These are phyloP conservation scores for Nymphaea colorata DNA, from an alignment of 164 flowering plant genomes.

Conservation along the genomic window DNA sequence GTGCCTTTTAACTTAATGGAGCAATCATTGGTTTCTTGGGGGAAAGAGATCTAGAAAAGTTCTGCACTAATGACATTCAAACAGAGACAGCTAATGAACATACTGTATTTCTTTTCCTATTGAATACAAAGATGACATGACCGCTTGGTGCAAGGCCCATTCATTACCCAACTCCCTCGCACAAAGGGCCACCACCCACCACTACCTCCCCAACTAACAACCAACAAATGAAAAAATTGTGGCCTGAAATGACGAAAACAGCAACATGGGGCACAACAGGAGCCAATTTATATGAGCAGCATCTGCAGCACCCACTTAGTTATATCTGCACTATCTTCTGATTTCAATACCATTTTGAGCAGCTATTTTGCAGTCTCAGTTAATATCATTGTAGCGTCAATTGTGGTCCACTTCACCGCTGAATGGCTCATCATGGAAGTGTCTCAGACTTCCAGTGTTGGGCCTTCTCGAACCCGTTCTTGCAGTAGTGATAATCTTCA, in stretches of 20 bases:
- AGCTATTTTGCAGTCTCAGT: not conserved
- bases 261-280: not conserved
- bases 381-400: not conserved
- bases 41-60: too few species aligned
- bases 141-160: not conserved
- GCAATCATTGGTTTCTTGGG: not conserved
- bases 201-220: not conserved
- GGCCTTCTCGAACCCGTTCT: conserved; percentile 75
- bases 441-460: conserved; percentile 49
- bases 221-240: not conserved
- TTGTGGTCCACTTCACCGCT: not conserved
- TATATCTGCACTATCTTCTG: not conserved
- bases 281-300: not conserved
- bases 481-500: conserved; percentile 47
- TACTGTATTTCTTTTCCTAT: not conserved
- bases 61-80: not conserved
- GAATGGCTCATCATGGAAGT: not conserved
- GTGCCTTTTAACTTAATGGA: not conserved
- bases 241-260: not conserved
- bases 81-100: not conserved
- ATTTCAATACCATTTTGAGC: not conserved
- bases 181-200: not conserved
- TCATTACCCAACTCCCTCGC: not conserved
- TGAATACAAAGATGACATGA: not conserved
- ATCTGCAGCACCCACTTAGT: not conserved